Evolutionary conservation across 768 basidiomycete genomes (phyloP), one percentile per base, ranked within the genome.

Genomic region (Pisolithus marmoratus): DNA sequence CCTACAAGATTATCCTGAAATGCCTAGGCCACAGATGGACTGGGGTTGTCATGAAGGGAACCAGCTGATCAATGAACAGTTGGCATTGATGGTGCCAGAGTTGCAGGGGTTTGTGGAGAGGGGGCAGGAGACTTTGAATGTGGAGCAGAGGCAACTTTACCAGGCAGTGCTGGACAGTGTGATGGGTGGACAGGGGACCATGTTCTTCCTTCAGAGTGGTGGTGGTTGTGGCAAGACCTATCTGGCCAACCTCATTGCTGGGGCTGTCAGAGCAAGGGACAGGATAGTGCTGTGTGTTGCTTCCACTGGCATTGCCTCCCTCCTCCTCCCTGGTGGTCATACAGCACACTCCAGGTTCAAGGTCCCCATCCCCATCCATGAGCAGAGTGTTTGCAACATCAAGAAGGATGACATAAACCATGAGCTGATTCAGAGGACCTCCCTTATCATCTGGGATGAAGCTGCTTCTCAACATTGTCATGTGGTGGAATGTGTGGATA

Each of bases 171-270:
- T n/a, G n/a, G n/a, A n/a, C n/a, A n/a, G n/a, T n/a, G n/a, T n/a
- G n/a, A n/a, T n/a, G n/a, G n/a, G n/a, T n/a, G n/a, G n/a, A n/a
- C n/a, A n/a, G n/a, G n/a, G n/a, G n/a, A n/a, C n/a, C n/a, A n/a
- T n/a, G n/a, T n/a, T n/a, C n/a, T n/a, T n/a, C n/a, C 50, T 79
- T 9, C 61, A 73, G 53, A 73, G 75, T 44, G 62, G 71, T 43
- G 76, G 70, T 20, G 74, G 76, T 1, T 69, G 69, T 45, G 74
- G 77, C 12, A 79, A 79, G 51, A 78, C 77, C 0, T 79, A 70
- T 62, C 53, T 75, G 1, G 70, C 68, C 51, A 74, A 70, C 3
- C 62, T 69, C 1, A 55, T 75, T 42, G 65, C 68, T 55, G 31
- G 60, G 34, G 41, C 56, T n/a, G 22, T 76, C 0, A 54, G 64